phyloP scores from a whole-genome alignment of 176 grass and related monocot genomes.

The Puccinellia tenuiflora region DNA sequence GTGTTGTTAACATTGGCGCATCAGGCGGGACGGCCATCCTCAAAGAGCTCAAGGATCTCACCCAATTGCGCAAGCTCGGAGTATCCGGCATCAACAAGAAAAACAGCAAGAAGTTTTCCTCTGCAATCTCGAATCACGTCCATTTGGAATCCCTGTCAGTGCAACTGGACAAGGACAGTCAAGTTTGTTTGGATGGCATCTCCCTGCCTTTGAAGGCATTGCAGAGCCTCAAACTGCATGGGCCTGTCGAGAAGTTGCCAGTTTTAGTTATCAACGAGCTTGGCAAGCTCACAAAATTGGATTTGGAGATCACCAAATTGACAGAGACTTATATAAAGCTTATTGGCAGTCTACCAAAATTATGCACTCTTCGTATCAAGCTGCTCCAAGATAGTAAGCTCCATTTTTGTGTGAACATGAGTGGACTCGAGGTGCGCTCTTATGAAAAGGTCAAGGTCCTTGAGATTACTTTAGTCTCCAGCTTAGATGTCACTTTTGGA shows the following conservation, averaged over 20 bases:
- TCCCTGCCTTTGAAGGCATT: neutral
- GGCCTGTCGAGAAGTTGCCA: neutral
- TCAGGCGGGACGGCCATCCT: neutral
- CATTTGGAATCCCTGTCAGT: neutral
- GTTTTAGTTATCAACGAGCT: neutral
- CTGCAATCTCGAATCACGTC: neutral
- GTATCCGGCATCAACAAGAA: neutral
- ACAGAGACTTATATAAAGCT: neutral
- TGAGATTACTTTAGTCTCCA: neutral
- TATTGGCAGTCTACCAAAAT: neutral
- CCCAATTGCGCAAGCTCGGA: neutral
- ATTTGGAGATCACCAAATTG: neutral
- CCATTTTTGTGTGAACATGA: neutral
- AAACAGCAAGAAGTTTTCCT: neutral
- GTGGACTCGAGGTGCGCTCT: neutral
- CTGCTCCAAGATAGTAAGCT: neutral
- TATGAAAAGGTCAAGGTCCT: neutral
- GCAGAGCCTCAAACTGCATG: neutral
- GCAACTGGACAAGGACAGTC: neutral
- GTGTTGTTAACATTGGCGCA: neutral
- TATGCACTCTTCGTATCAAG: neutral
- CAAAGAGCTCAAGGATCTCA: neutral
- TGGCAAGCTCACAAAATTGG: neutral
- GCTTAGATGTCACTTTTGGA: neutral
- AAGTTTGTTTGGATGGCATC: neutral